A percentile compares a stretch with the other conserved stretches of the same genome.
These are phyloP conservation scores for Podospora pseudoanserina DNA, from an alignment of 495 filamentous ascomycete species.

Conservation along the genomic window DNA sequence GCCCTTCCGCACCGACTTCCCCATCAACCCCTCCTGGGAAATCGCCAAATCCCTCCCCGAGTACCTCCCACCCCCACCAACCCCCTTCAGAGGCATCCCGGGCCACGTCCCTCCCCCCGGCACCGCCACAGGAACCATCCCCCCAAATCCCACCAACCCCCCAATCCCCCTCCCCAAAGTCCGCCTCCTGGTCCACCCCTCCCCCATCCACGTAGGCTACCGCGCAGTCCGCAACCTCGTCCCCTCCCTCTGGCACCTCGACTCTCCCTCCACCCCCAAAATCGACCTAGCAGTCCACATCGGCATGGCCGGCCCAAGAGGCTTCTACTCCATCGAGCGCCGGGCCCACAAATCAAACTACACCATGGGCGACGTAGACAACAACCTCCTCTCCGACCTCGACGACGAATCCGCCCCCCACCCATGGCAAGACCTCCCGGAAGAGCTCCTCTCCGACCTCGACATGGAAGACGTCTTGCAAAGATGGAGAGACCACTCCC, in stretches of 20 bases:
- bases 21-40: conserved; percentile 69
- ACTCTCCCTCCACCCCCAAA: conserved; percentile 29
- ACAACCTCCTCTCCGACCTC: conserved; percentile 50
- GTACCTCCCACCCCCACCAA: conserved; percentile 43
- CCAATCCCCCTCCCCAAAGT: conserved; percentile 45
- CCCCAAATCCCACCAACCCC: neutral
- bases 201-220: conserved; percentile 68
- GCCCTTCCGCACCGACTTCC: conserved; percentile 63
- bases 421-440: conserved; percentile 45
- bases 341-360: conserved; percentile 76
- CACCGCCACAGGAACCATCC: neutral
- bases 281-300: conserved; percentile 71
- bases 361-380: conserved; percentile 62
- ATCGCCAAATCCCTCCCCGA: conserved; percentile 54
- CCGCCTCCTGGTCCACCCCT: conserved; percentile 61
- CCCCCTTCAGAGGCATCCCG: neutral
- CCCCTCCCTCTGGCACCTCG: conserved; percentile 54
- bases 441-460: conserved; percentile 46
- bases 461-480: conserved; percentile 52
- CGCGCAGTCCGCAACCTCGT: conserved; percentile 56
- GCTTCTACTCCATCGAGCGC: conserved; percentile 66
- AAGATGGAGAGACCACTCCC: conserved; percentile 48
- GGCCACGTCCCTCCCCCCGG: conserved; percentile 31
- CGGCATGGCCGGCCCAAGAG: conserved; percentile 70
- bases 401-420: conserved; percentile 40